phyloP scores from a whole-genome alignment of 169 alveolate species.

The Perkinsus olseni region DNA sequence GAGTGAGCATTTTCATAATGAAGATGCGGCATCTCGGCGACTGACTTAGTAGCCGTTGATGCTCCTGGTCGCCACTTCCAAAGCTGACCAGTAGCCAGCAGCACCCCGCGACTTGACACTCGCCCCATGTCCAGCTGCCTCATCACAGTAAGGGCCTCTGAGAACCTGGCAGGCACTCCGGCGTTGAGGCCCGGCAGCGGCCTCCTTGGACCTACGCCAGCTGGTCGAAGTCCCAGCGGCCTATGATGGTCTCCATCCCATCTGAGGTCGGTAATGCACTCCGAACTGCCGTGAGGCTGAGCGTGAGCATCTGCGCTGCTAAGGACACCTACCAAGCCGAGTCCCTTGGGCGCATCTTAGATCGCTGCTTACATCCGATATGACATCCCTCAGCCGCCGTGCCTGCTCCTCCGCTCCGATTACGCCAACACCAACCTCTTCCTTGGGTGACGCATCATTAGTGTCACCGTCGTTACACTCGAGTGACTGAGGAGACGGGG shows the following conservation, averaged over 20 bases:
- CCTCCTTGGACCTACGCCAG: neutral
- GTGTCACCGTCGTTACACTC: neutral
- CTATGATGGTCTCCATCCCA: neutral
- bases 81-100: neutral
- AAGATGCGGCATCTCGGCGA: neutral
- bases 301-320: neutral
- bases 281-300: neutral
- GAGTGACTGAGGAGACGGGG: no score
- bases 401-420: neutral
- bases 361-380: neutral
- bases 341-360: neutral
- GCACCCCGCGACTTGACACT: neutral
- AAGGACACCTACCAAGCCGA: neutral
- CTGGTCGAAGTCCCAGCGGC: neutral
- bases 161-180: neutral
- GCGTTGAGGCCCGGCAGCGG: neutral
- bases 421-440: neutral
- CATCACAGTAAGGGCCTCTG: neutral
- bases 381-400: neutral
- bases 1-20: neutral
- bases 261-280: neutral
- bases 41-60: neutral
- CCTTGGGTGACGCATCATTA: neutral
- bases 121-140: neutral
- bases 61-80: conserved; percentile 3